Percentiles rank a stretch among this genome's conserved stretches.
Conservation (phyloP, 2,329 filamentous ascomycete species). For the Colletotrichum trifolii region DNA sequence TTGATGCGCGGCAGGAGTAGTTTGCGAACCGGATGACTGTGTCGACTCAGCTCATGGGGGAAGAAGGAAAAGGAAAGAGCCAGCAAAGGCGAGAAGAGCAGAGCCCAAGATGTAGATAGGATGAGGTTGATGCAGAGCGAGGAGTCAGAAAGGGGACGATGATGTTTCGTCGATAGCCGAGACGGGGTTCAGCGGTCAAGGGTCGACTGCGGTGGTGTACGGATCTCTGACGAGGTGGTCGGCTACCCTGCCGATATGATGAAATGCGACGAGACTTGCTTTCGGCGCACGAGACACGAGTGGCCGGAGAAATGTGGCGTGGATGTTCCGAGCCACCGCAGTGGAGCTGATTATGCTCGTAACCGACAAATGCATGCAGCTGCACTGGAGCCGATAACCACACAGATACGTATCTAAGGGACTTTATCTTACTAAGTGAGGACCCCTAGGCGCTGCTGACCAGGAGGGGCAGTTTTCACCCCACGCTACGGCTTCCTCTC, state of each 20-base stretch:
- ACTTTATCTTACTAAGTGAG: not conserved
- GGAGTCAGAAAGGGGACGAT: conserved; percentile 12
- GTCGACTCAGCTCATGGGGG: conserved; percentile 38
- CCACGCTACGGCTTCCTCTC: conserved; percentile 27
- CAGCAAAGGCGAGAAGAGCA: conserved; percentile 18
- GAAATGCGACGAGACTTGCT: conserved; percentile 26
- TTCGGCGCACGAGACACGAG: conserved; percentile 25
- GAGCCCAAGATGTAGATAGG: conserved; percentile 11
- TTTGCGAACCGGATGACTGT: conserved; percentile 39
- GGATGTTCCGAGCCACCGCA: conserved; percentile 25
- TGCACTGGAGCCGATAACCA: too few species aligned
- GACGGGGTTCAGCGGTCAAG: conserved; percentile 27
- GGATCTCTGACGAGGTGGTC: not conserved
- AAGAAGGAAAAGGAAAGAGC: conserved; percentile 15
- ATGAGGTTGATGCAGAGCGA: conserved; percentile 5
- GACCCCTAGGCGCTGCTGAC: conserved; percentile 23
- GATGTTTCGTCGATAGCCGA: conserved; percentile 10
- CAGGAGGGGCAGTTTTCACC: conserved; percentile 38
- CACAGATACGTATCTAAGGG: too few species aligned
- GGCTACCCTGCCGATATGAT: conserved; percentile 7
- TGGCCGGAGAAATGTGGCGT: conserved; percentile 21
- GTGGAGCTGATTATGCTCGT: not conserved
- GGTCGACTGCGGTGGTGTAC: conserved; percentile 14
- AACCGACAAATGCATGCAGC: not conserved
- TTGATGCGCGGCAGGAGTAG: conserved; percentile 36